Evolutionary conservation across 2,329 filamentous ascomycete genomes (phyloP).

Genomic region (Harringtonia lauricola): DNA sequence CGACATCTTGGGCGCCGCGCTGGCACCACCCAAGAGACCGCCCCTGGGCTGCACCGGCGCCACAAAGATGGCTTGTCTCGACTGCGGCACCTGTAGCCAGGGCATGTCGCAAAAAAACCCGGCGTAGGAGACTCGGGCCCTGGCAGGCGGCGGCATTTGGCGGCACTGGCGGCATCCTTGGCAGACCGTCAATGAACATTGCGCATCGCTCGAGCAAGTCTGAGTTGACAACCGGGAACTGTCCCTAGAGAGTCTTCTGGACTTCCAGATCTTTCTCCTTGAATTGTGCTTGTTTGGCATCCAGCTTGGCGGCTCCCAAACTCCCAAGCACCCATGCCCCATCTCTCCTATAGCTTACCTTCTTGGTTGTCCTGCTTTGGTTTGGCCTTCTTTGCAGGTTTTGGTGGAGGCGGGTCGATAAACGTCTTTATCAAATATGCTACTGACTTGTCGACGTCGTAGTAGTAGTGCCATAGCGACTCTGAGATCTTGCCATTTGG

Average conservation of each 20-base stretch:
- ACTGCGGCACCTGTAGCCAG: conserved; percentile 64
- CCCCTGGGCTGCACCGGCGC: conserved; percentile 42
- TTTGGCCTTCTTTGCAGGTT: conserved; percentile 22
- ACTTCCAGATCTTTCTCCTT: too few relatives aligned
- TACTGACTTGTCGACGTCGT: conserved; percentile 78
- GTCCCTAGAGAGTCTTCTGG: too few relatives aligned
- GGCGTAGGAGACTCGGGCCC: conserved; percentile 22
- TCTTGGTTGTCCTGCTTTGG: conserved; percentile 7
- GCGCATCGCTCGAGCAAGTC: too few relatives aligned
- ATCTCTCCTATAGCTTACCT: conserved; percentile 15
- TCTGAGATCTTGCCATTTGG: conserved; percentile 66
- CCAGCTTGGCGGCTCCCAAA: too few relatives aligned
- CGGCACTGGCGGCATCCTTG: conserved; percentile 1
- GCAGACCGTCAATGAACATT: neutral
- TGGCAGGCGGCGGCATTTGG: neutral
- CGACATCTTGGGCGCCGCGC: conserved; percentile 59
- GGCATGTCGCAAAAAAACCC: conserved; percentile 75
- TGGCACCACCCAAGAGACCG: conserved; percentile 69
- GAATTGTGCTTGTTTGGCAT: too few relatives aligned
- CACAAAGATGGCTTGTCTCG: conserved; percentile 55
- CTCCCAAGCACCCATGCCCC: too few relatives aligned
- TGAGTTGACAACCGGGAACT: too few relatives aligned
- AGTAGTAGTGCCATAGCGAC: conserved; percentile 91
- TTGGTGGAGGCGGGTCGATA: conserved; percentile 30
- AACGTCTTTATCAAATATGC: conserved; percentile 63